A percentile compares a stretch with the other conserved stretches of the same genome.
Evolutionary conservation across 345 rosid species (phyloP).

Genomic region (Bretschneidera sinensis): DNA sequence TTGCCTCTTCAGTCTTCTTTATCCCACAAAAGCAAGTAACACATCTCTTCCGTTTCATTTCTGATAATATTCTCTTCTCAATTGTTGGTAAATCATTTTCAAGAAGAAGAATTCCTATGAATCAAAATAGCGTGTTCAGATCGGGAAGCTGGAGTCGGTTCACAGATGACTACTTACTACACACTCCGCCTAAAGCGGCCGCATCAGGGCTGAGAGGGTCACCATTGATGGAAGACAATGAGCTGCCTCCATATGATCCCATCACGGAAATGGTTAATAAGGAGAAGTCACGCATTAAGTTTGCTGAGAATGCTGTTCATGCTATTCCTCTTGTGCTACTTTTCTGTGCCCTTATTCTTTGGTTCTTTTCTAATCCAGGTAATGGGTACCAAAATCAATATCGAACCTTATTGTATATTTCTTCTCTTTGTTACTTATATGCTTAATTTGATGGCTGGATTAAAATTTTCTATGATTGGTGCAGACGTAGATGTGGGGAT

Average conservation of each 20-base stretch:
- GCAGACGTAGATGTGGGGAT: conserved; percentile 45
- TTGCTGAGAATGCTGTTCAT: conserved; percentile 79
- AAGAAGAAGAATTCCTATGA: conserved; percentile 22
- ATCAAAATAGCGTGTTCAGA: too few relatives aligned
- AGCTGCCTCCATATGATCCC: conserved; percentile 41
- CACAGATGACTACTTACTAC: conserved; percentile 49
- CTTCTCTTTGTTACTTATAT: too few relatives aligned
- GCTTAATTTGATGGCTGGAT: too few relatives aligned
- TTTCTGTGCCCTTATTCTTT: conserved; percentile 63
- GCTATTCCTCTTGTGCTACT: conserved; percentile 74
- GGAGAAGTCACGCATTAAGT: conserved; percentile 53
- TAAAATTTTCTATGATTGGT: background rate
- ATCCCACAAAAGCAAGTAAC: too few relatives aligned
- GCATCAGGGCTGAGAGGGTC: too few relatives aligned
- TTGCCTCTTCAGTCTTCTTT: too few relatives aligned
- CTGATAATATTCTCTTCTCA: too few relatives aligned
- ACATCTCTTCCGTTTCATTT: too few relatives aligned
- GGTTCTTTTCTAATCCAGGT: conserved; percentile 87
- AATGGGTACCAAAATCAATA: background rate
- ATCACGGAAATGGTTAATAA: conserved; percentile 43
- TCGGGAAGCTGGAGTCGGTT: conserved; percentile 71
- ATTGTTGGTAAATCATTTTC: too few relatives aligned
- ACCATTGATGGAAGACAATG: conserved; percentile 34
- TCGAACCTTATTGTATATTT: too few relatives aligned
- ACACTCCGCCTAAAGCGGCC: conserved; percentile 41